Evolutionary conservation across 805 yeast species (phyloP), one percentile per base, ranked within the genome.

Genomic region (Cyberlindnera sargentensis): DNA sequence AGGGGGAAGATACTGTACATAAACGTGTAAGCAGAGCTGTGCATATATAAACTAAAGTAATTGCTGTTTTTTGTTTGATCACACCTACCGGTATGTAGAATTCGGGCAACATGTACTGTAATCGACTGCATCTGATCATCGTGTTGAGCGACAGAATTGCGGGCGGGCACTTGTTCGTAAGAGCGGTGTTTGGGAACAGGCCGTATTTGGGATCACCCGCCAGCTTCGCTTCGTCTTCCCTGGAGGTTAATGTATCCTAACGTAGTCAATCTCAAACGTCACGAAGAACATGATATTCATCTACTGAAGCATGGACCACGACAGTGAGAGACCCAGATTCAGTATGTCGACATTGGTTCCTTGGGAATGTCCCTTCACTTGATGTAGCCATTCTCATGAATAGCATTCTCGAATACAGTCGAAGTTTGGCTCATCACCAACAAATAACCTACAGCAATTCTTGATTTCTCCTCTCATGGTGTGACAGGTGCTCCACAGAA

Each of bases 271-370:
- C 41, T 64, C 62, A 63, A 73, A 57, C n/a, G 55, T 58, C 28
- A 60, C 52, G 2, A 78, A 78, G 57, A 73, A 73, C 4, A 52
- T 45, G 26, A 73, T 51, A 11, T 68, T 54, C 4, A 67, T 62
- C 77, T 77, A 73, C 49, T 73, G 72, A 33, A 73, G 72, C 49
- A 67, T 65, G 3, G 76, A 72, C 79, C 79, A 73, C 43, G 63
- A 70, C 41, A 66, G 68, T 8, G 77, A 72, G 31, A 73, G 50
- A 57, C 78, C 79, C 52, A 73, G 57, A 50, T 73, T 73, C 62
- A 73, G 51, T 42, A 73, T 55, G 73, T 56, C 3, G 74, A 57
- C 78, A 73, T 72, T 42, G 79, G 79, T 48, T 73, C 79, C 50
- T 68, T 70, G 5, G 75, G 61, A 7, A 73, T 55, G 35, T 63